Evolutionary conservation across 768 basidiomycete genomes (phyloP).

Genomic region (Boletus sp.): DNA sequence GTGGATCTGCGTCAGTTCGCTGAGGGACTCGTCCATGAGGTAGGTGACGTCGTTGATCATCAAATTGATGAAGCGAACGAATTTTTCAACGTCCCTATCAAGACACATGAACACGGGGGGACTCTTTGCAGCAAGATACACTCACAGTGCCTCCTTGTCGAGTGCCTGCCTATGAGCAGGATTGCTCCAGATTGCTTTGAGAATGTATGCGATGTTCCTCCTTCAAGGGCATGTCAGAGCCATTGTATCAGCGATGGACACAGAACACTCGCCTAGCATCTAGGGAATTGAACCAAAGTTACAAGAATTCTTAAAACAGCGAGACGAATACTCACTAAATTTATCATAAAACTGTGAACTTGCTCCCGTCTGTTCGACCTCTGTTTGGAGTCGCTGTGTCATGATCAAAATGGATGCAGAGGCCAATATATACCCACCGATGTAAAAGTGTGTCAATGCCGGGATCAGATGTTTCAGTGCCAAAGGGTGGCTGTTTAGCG

Average conservation of each 20-base stretch:
- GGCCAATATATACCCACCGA: conserved; percentile 52
- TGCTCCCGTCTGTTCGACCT: conserved; percentile 96
- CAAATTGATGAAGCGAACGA: conserved; percentile 93
- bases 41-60: conserved; percentile 99
- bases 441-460: conserved; percentile 91
- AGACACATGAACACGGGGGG: conserved; percentile 4
- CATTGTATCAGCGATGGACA: neutral
- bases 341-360: conserved; percentile 99
- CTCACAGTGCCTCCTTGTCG: conserved; percentile 73
- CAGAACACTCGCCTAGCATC: conserved; percentile 51
- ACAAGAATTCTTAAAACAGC: conserved; percentile 3
- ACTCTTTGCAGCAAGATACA: conserved; percentile 1
- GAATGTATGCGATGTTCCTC: conserved; percentile 82
- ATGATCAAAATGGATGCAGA: neutral
- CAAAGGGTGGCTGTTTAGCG: conserved; percentile 81
- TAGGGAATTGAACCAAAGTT: conserved; percentile 19
- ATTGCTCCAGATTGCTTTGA: conserved; percentile 92
- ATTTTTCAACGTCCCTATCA: conserved; percentile 81
- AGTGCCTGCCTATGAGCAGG: conserved; percentile 85
- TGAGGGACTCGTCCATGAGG: conserved; percentile 93
- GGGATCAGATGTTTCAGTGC: conserved; percentile 89
- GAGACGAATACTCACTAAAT: conserved; percentile 65
- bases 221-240: conserved; percentile 39
- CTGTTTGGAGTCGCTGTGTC: conserved; percentile 39
- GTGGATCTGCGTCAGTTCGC: conserved; percentile 85